Base-by-base conservation (phyloP, 2,329 filamentous ascomycete species). In the Apiospora pterosperma region DNA sequence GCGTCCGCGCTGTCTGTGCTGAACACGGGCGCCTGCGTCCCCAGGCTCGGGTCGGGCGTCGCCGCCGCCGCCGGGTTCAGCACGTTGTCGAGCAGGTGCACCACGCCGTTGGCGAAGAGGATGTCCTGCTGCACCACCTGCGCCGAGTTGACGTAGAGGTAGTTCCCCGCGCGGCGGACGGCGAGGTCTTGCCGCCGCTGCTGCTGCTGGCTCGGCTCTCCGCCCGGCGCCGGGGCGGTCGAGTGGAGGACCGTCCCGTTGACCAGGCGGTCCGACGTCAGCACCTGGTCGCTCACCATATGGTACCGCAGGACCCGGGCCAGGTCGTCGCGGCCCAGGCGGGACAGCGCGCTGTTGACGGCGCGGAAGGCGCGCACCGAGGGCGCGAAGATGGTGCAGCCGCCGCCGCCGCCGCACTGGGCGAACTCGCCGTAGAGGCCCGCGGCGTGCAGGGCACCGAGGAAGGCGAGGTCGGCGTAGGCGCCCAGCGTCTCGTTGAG, bases 61-160 rank as follows among this genome's bases (percentile, higher is more conserved):
- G 71, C 75, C 3, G 68, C 69, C 16, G 75, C 65, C 4, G 72
- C 76, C 1, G 81, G 82, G 70, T 81, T 84, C 36, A 85, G 75
- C 8, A 84, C 81, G 64, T 78, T 80, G 71, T 89, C 85, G 64
- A 88, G 79, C 55, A 88, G 77, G 72, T 88, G 86, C 23, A 87
- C 74, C 60, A 88, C 84, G 42, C 86, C 86, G 69, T 88, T 88
- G 63, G 83, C 81, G 58, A 86, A 73, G 19, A 88, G 76, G 36
- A 86, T 79, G 68, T 88, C 84, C 1, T 81, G 76, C 66, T 80
- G 76, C n/a, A 84, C 74, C 28, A 88, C 76, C 69, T 82, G 79
- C 4, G 85, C 84, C n/a, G 80, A 78, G 77, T 87, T 85, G 69
- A 85, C 74, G 67, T 78, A 85, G 71, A 80, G 84, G 67, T 79